Base-by-base conservation (phyloP, 768 basidiomycete species). In the Boletus vermiculosoides region DNA sequence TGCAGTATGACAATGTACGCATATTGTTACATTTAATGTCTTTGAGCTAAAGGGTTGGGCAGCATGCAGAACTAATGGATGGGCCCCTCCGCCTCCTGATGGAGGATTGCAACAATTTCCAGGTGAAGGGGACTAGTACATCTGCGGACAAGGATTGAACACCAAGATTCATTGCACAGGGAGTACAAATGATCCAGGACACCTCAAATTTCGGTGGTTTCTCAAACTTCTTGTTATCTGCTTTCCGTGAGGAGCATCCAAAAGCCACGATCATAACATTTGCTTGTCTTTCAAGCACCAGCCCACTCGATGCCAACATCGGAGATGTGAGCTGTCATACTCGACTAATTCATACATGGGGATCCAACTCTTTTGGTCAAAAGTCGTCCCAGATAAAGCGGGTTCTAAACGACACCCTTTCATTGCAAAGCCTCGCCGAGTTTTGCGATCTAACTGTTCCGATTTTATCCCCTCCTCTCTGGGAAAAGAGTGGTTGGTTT, bases 101-200 rank as follows among this genome's bases (percentile, higher is more conserved):
- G 5, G 90, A 93, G 66, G 89, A 90, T 61, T 89, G 88, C 64
- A 81, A 91, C 66, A 80, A 80, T 50, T 76, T 87, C 15, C 90
- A 91, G 82, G 90, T 88, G 60, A 52, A 50, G 45, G 3, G 25
- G 7, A 20, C 44, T 31, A 42, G 33, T 13, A 57, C 10, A 0
- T 52, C 28, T 37, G 16, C 16, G 16, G 36, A 39, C 40, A 44
- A 46, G 0, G 30, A 39, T 31, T 61, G 20, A 62, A 51, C n/a
- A 36, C 2, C 46, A 23, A 12, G 4, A n/a, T 45, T 39, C 4
- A 28, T 57, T 12, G 15, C 15, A 16, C 60, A 92, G 87, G 90
- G 90, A 5, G 58, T 90, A 15, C 89, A 92, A 74, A 67, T 88
- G 47, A 78, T 82, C 40, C 80, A 82, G 57, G 87, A 90, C 61